These are phyloP conservation scores for Gonium pectorale DNA, from an alignment of 139 green algal genomes.

Conservation along the genomic window DNA sequence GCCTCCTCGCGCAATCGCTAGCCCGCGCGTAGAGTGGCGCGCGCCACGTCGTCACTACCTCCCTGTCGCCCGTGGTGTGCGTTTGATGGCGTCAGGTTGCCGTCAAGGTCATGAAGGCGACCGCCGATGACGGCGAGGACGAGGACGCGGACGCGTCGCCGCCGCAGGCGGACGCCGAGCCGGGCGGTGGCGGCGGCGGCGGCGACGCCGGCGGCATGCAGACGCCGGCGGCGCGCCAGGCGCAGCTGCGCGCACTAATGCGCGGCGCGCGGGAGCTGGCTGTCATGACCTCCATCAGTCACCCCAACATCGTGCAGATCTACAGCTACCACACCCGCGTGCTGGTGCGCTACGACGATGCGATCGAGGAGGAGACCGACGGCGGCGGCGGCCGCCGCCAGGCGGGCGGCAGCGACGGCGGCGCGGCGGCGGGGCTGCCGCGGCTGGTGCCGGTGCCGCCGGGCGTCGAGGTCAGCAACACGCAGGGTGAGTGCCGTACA, in stretches of 20 bases:
- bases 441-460: neutral
- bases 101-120: slow-evolving; percentile 34
- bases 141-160: neutral
- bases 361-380: neutral
- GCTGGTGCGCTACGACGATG: neutral
- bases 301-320: slow-evolving; percentile 47
- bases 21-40: no score
- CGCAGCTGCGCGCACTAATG: slow-evolving; percentile 31
- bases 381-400: neutral
- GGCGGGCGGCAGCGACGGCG: neutral
- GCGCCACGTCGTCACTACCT: no score
- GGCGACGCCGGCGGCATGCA: neutral
- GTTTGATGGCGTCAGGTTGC: neutral
- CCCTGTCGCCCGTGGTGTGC: no score
- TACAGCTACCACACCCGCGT: slow-evolving; percentile 30
- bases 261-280: slow-evolving; percentile 39
- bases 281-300: slow-evolving; percentile 28
- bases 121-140: neutral
- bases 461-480: neutral
- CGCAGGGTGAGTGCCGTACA: no score
- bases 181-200: neutral
- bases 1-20: no score
- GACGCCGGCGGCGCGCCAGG: neutral
- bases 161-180: neutral
- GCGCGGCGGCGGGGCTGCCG: neutral